Conservation (phyloP, 805 yeast species). For the Metschnikowia orientalis region DNA sequence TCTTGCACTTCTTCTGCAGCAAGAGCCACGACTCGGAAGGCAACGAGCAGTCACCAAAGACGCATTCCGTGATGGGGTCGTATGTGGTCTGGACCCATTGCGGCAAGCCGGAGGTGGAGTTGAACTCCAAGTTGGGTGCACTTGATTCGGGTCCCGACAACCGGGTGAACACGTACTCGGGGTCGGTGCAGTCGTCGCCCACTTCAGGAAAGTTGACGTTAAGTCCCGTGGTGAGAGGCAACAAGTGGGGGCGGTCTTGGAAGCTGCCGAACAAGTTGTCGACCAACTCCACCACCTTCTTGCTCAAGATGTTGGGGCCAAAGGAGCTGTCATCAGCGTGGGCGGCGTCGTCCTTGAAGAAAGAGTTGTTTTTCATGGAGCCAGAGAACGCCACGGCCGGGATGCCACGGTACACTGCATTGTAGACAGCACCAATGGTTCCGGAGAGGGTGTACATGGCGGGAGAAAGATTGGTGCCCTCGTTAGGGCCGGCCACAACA, state of each 20-base stretch:
- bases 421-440: constrained; percentile 25
- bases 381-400: constrained; percentile 28
- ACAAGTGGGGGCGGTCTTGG: constrained; percentile 13
- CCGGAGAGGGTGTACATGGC: constrained; percentile 27
- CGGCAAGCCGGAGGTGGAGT: constrained; percentile 34
- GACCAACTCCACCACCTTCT: constrained; percentile 23
- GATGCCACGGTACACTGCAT: constrained; percentile 23
- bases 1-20: constrained; percentile 30
- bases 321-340: constrained; percentile 17
- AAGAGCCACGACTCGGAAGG: constrained; percentile 25
- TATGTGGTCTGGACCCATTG: constrained; percentile 12
- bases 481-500: constrained; percentile 28
- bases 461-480: constrained; percentile 27
- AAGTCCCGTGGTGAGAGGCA: constrained; percentile 23
- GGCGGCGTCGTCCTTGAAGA: constrained; percentile 21
- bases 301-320: constrained; percentile 25
- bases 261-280: constrained; percentile 17
- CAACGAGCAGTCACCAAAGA: constrained; percentile 24
- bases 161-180: constrained; percentile 43
- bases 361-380: constrained; percentile 24
- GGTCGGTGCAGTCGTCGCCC: constrained; percentile 34
- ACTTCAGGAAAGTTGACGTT: constrained; percentile 26
- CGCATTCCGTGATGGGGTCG: constrained; percentile 37
- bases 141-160: constrained; percentile 38
- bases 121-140: constrained; percentile 31